Percentiles rank a stretch among this genome's conserved stretches.
These are phyloP conservation scores for Mucor piriformis DNA, from an alignment of 371 early-diverging fungal species.

Conservation along the genomic window DNA sequence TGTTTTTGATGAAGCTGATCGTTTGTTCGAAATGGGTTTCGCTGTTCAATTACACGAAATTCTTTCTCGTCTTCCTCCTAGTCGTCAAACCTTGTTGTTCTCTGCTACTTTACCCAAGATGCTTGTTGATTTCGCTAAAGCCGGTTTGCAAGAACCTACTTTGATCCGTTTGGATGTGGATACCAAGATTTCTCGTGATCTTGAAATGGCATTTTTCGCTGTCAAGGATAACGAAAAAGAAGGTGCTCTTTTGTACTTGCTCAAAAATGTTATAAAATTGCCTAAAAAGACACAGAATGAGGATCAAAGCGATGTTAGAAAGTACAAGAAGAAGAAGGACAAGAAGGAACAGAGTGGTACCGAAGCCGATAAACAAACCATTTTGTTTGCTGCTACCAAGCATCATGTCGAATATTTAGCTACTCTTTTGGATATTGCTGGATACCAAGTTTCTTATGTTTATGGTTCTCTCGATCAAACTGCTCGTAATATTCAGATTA, in stretches of 20 bases:
- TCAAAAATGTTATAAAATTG: conserved; percentile 77
- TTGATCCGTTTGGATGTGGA: conserved; percentile 93
- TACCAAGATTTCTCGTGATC: conserved; percentile 89
- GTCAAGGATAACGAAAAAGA: conserved; percentile 88
- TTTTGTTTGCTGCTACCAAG: conserved; percentile 94
- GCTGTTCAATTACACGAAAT: conserved; percentile 94
- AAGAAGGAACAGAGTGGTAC: conserved; percentile 50
- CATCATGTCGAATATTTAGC: conserved; percentile 96
- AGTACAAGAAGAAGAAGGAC: conserved; percentile 33
- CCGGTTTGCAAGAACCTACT: conserved; percentile 92
- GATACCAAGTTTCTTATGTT: conserved; percentile 82
- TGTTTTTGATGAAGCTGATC: conserved; percentile 99
- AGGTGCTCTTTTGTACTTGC: conserved; percentile 82
- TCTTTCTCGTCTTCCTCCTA: conserved; percentile 77
- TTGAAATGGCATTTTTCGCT: conserved; percentile 90
- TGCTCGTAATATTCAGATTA: conserved; percentile 86
- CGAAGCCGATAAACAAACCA: conserved; percentile 72
- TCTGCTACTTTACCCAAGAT: conserved; percentile 94
- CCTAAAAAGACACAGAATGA: conserved; percentile 55
- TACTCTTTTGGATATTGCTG: conserved; percentile 67
- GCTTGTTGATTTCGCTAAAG: conserved; percentile 94
- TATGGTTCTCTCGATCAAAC: conserved; percentile 96
- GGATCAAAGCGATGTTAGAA: conserved; percentile 10
- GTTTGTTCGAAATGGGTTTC: conserved; percentile 98
- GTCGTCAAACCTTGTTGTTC: conserved; percentile 90